Base-by-base conservation (phyloP, 106 monocot genomes). In the Apostasia ramifera region DNA sequence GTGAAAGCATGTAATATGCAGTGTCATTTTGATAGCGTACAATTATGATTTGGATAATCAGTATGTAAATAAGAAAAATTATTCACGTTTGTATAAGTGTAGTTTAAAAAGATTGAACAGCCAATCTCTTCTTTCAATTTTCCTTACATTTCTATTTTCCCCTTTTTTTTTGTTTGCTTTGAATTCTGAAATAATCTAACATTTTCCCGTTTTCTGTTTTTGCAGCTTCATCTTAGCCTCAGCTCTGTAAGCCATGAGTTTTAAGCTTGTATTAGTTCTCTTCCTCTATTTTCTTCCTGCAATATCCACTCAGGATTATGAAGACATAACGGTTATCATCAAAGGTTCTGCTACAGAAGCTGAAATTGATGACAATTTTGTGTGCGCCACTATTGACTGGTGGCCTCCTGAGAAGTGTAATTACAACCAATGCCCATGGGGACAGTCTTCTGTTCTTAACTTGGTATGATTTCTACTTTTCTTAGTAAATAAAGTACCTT, bases 361-460 rank as follows among this genome's bases (percentile, higher is more conserved):
- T 44, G 80, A 86, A 56, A 95, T 86, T 3, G 68, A 84, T 57
- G 80, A 86, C 44, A 76, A 80, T 69, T 91, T 82, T 64, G 67
- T 95, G 9, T 95, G 95, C 63, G 88, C 95, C 53, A 95, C 95
- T 66, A 71, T 95, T 57, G 95, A 95, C 81, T 95, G 95, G 95
- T 95, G 95, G 95, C 95, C 91, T 71, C 80, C 84, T 41, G 82
- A 91, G 68, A 91, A 95, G 66, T 95, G 95, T 49, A 83, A 89
- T 50, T 86, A 89, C 46, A 64, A 84, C 38, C 80, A 95, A 26
- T 95, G 95, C 70, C 95, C 95, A 42, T 95, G 95, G 95, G 91
- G 88, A 53, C 40, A 79, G 26, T 11, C 95, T 82, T 91, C 95
- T 67, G 76, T 76, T 75, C 72, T 95, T 55, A 91, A 91, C 72